Evolutionary conservation across 139 green algal species (phyloP).

Genomic region (Mesostigma viride): DNA sequence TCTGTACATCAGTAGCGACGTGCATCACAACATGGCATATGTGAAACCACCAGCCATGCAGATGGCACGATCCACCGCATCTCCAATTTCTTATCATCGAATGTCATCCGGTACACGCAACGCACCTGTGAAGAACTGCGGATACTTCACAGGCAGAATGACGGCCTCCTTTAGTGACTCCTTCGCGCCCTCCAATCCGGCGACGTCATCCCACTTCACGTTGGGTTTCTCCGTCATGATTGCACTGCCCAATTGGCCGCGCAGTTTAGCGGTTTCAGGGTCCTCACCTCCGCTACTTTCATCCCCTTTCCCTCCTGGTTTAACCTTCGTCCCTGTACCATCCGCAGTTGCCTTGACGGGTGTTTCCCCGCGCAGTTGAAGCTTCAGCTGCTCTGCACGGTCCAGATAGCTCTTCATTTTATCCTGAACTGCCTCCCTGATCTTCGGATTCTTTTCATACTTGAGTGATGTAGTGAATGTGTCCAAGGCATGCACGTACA

Average conservation of each 20-base stretch:
- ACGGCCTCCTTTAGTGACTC: slow-evolving; percentile 97
- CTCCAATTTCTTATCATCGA: too few relatives aligned
- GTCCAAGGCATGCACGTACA: slow-evolving; percentile 57
- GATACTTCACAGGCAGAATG: slow-evolving; percentile 98
- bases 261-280: slow-evolving; percentile 68
- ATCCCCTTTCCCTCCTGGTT: slow-evolving; percentile 17
- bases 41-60: too few relatives aligned
- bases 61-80: too few relatives aligned
- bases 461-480: slow-evolving; percentile 68
- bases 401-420: slow-evolving; percentile 89
- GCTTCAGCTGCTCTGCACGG: slow-evolving; percentile 84
- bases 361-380: slow-evolving; percentile 47
- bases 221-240: slow-evolving; percentile 88
- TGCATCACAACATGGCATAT: too few relatives aligned
- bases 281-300: slow-evolving; percentile 37
- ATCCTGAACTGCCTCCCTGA: slow-evolving; percentile 35
- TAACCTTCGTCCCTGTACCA: slow-evolving; percentile 1
- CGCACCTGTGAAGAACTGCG: slow-evolving; percentile 92
- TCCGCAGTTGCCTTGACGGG: slow-evolving; percentile 11
- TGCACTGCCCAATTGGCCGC: slow-evolving; percentile 50
- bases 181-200: slow-evolving; percentile 90
- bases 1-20: too few relatives aligned
- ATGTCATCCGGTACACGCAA: too few relatives aligned
- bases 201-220: slow-evolving; percentile 96
- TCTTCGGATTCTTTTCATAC: slow-evolving; percentile 77